A percentile compares a stretch with the other conserved stretches of the same genome.
phyloP scores from a whole-genome alignment of 2,329 filamentous ascomycete genomes.

The Verticillium nonalfalfae region DNA sequence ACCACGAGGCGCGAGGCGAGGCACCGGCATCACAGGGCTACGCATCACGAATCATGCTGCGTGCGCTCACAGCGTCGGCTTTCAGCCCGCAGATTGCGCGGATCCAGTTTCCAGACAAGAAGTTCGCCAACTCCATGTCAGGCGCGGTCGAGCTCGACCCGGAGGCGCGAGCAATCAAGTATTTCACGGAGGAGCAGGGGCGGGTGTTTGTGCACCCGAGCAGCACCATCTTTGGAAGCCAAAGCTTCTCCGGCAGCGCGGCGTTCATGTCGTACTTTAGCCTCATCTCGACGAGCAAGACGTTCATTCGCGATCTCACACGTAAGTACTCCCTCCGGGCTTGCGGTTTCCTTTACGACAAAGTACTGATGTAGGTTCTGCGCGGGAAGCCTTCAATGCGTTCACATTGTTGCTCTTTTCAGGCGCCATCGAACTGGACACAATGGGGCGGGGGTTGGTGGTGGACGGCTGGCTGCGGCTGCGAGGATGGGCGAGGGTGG shows the following conservation, averaged over 20 bases:
- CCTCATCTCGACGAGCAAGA: slow-evolving; percentile 86
- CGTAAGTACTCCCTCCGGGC: slow-evolving; percentile 47
- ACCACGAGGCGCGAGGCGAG: slow-evolving; percentile 14
- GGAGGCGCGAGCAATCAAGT: slow-evolving; percentile 86
- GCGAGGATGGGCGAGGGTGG: slow-evolving; percentile 90
- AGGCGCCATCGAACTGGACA: slow-evolving; percentile 79
- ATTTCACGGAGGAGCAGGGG: slow-evolving; percentile 78
- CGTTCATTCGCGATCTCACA: slow-evolving; percentile 86
- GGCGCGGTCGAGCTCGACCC: slow-evolving; percentile 91
- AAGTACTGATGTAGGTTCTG: background rate
- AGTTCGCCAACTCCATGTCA: slow-evolving; percentile 80
- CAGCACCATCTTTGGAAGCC: slow-evolving; percentile 78
- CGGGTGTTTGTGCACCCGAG: slow-evolving; percentile 90
- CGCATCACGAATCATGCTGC: slow-evolving; percentile 42
- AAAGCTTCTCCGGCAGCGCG: slow-evolving; percentile 68
- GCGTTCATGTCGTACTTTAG: slow-evolving; percentile 85
- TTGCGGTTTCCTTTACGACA: background rate
- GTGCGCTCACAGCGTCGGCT: slow-evolving; percentile 65
- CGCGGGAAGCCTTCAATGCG: slow-evolving; percentile 66
- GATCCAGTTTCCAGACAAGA: slow-evolving; percentile 92
- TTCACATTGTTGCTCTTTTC: slow-evolving; percentile 86
- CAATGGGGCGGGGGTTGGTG: slow-evolving; percentile 75
- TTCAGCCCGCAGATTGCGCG: slow-evolving; percentile 84
- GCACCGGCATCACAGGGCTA: background rate
- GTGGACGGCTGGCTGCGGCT: slow-evolving; percentile 88